Evolutionary conservation across 495 filamentous ascomycete genomes (phyloP), one percentile per base, ranked within the genome.

Genomic region (Talaromyces proteolyticus): DNA sequence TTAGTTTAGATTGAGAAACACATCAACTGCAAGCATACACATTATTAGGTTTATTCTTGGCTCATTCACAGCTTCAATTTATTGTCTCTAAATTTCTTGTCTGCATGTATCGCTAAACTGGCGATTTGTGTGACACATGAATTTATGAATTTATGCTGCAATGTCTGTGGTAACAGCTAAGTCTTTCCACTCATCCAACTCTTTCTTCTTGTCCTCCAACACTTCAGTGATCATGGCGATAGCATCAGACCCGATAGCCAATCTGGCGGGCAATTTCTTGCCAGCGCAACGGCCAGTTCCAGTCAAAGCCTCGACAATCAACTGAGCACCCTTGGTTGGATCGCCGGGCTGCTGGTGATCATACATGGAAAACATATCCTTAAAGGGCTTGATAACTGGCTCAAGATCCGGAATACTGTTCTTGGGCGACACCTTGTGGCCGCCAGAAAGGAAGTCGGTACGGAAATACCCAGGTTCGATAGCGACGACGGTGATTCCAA

Each of bases 401-500:
- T 49, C 52, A 54, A 56, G 54, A 49, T 62, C 63, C 39, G 53
- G 39, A 48, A 60, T 63, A 52, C 53, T 54, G 39, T 57, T 63
- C 59, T 53, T 52, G 41, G 53, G 59, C 42, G 7, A 12, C 17
- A 57, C 34, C 29, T 52, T 47, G 37, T 50, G 44, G 1, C 34
- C 44, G 0, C 21, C 29, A 5, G 40, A 20, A 3, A 55, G 44
- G 44, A 80, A 69, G 6, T 67, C 61, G 0, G 77, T 80, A n/a
- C 71, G 68, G 50, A 81, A 78, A 0, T 69, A 65, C 0, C 78
- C 78, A 0, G 72, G 72, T 17, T 68, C 60, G 8, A 79, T 72
- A 12, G 68, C 66, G 6, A 80, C 53, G 6, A 70, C 65, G 24
- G 72, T 61, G 25, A 82, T 72, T 6, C 66, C 67, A 46, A 79